Base-by-base conservation (phyloP, 164 flowering plant genomes). In the Tetracentron sinense region DNA sequence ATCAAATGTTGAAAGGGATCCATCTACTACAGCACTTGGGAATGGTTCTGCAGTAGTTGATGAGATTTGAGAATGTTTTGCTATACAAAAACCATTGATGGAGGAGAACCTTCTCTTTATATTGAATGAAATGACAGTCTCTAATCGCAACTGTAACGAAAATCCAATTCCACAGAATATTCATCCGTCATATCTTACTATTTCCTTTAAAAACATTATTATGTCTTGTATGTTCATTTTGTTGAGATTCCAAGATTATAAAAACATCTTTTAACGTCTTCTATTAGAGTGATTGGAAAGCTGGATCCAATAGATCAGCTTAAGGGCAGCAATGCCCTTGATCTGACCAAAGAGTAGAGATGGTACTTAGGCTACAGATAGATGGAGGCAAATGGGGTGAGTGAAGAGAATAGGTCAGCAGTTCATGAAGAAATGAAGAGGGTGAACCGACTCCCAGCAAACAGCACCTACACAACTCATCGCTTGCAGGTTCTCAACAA, bases 401-500 rank as follows among this genome's bases (percentile, higher is more conserved):
- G 44, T 56, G 82, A 79, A 46, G 84, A 72, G 62, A 84, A 72
- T 75, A 73, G 46, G 67, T 78, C 74, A 7, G 86, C 81, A 49
- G 85, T 84, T 63, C 67, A 81, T 35, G 83, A 79, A 67, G 95
- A 88, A 75, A 67, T 88, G 67, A 75, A 74, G 56, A 82, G 86
- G 67, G 72, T 88, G 80, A 79, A 65, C 35, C 67, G 75, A 55
- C 84, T 88, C 42, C 97, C 97, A 63, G 61, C 77, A 19, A 78
- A 74, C 60, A 88, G 97, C 75, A 58, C 66, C 42, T 88, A 84
- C 70, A 92, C 81, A 29, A 63, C 75, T 53, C 92, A 90, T 64
- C 88, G 92, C 31, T 50, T 74, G 61, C 79, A 84, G 14, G 87
- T 86, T 49, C 85, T 90, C 46, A 85, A 82, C 74, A 86, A 88